phyloP scores from a whole-genome alignment of 768 basidiomycete species.

The Lactifluus pinguis region DNA sequence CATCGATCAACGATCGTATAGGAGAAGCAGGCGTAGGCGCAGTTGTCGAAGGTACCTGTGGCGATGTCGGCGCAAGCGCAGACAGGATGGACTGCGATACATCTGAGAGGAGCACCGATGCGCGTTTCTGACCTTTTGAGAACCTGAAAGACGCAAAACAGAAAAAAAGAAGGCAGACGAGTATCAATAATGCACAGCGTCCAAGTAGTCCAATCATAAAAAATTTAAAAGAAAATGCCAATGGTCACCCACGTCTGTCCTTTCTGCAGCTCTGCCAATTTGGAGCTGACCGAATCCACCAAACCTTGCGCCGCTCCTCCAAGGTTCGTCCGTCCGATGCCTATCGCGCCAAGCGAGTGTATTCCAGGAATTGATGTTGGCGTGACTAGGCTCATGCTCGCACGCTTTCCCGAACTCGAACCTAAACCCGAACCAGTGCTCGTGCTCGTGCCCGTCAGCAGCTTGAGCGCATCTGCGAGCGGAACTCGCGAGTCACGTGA shows the following conservation, averaged over 20 bases:
- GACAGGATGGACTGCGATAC: slow-evolving; percentile 47
- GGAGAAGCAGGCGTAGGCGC: slow-evolving; percentile 16
- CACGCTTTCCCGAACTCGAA: slow-evolving; percentile 13
- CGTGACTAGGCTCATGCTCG: slow-evolving; percentile 22
- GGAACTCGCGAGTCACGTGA: slow-evolving; percentile 22
- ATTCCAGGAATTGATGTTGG: slow-evolving; percentile 35
- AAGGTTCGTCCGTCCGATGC: slow-evolving; percentile 21
- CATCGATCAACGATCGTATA: slow-evolving; percentile 12
- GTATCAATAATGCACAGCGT: background rate
- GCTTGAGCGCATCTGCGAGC: slow-evolving; percentile 23
- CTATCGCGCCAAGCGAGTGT: slow-evolving; percentile 25
- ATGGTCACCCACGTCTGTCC: slow-evolving; percentile 42
- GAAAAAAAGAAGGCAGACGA: background rate
- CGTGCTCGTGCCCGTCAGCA: slow-evolving; percentile 8
- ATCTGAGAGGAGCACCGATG: slow-evolving; percentile 55
- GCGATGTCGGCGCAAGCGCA: slow-evolving; percentile 22
- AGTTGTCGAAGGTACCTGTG: background rate
- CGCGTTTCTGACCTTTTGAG: slow-evolving; percentile 58
- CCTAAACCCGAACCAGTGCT: slow-evolving; percentile 5
- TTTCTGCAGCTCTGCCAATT: slow-evolving; percentile 40
- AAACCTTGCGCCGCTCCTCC: slow-evolving; percentile 33
- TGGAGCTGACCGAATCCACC: slow-evolving; percentile 44
- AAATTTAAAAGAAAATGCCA: background rate
- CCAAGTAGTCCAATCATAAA: background rate
- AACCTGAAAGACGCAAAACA: slow-evolving; percentile 34